These are phyloP conservation scores for Pyrenophora seminiperda DNA, from an alignment of 2,329 filamentous ascomycete genomes.

Conservation along the genomic window DNA sequence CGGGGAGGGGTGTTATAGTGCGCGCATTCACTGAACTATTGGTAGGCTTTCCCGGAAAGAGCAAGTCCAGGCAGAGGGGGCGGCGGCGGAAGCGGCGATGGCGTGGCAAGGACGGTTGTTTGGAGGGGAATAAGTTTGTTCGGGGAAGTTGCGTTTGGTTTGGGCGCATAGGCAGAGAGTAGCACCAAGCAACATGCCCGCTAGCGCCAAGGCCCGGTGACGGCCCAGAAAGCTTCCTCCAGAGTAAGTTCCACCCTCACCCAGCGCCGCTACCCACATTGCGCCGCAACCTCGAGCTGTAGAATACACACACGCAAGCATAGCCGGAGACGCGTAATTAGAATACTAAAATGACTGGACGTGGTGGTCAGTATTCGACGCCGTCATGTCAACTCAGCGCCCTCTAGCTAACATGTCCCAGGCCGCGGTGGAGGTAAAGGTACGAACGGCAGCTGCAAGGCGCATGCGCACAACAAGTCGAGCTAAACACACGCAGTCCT, in stretches of 20 bases:
- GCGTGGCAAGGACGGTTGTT: conserved; percentile 3
- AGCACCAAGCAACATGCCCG: conserved; percentile 22
- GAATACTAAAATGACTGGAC: conserved; percentile 37
- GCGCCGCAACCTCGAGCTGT: conserved; percentile 10
- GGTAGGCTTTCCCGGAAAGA: background rate
- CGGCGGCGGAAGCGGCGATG: conserved; percentile 10
- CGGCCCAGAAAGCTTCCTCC: conserved; percentile 31
- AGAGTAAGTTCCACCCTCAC: conserved; percentile 18
- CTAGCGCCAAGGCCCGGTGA: conserved; percentile 32
- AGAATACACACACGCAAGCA: conserved; percentile 3
- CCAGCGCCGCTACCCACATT: conserved; percentile 20
- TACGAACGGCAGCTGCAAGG: conserved; percentile 31
- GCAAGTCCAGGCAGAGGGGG: background rate
- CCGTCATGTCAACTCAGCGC: background rate
- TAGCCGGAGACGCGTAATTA: conserved; percentile 6
- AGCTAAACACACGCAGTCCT: conserved; percentile 56
- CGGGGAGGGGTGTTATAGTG: conserved; percentile 32
- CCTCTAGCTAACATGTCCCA: conserved; percentile 49
- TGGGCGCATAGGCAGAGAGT: conserved; percentile 35
- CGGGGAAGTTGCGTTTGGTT: conserved; percentile 28
- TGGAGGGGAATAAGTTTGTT: conserved; percentile 27
- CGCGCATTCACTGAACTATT: conserved; percentile 30
- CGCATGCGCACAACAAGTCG: conserved; percentile 8
- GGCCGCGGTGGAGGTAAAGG: conserved; percentile 59
- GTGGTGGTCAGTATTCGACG: conserved; percentile 36